phyloP scores from a whole-genome alignment of 139 green algal species.

The Deuterostichococcus epilithicus region DNA sequence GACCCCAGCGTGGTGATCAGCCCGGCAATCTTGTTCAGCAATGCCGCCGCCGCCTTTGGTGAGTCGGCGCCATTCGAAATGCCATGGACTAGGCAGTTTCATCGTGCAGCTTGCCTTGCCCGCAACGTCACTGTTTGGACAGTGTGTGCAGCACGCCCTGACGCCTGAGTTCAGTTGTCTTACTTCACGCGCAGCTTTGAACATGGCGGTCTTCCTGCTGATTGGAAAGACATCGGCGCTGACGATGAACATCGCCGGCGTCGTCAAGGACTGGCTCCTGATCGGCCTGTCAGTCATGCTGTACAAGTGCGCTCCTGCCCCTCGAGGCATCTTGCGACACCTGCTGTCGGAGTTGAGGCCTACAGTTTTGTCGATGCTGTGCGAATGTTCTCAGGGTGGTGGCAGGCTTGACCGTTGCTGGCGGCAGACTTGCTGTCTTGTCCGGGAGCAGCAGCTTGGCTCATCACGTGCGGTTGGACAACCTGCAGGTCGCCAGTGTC shows the following conservation, averaged over 20 bases:
- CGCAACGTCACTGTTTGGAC: not conserved
- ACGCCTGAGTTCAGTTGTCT: not conserved
- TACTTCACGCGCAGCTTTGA: constrained; percentile 53
- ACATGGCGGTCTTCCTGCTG: constrained; percentile 87
- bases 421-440: no score
- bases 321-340: not conserved
- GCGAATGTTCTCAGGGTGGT: no score
- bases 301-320: constrained; percentile 3
- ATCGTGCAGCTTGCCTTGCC: no score
- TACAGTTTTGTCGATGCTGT: no score
- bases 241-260: constrained; percentile 82
- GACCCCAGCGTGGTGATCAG: constrained; percentile 39
- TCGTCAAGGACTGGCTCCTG: constrained; percentile 76
- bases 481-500: constrained; percentile 43
- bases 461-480: no score
- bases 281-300: constrained; percentile 48
- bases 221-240: constrained; percentile 80
- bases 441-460: no score
- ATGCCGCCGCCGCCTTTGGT: constrained; percentile 81
- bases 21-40: constrained; percentile 76
- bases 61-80: not conserved
- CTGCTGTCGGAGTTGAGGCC: not conserved
- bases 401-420: no score
- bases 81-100: not conserved
- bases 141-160: constrained; percentile 2